phyloP scores from a whole-genome alignment of 306 rosid genomes.

The Cyclanthera cordifolia region DNA sequence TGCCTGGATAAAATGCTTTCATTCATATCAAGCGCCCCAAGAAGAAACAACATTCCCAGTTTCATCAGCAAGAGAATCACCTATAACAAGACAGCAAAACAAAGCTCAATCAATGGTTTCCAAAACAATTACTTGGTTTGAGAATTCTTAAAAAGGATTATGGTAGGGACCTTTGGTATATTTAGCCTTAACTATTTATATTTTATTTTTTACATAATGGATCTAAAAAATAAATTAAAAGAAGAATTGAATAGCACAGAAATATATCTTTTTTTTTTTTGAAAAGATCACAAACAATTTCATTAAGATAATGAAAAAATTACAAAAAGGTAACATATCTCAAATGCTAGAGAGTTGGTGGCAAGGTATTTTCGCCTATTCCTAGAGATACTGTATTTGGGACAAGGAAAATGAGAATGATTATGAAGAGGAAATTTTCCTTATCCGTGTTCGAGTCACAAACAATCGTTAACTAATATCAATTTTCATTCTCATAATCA shows the following conservation, averaged over 20 bases:
- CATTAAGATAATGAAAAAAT: too few relatives aligned
- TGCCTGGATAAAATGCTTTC: too few relatives aligned
- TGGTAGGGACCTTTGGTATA: neutral
- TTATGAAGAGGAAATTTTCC: too few relatives aligned
- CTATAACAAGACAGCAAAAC: neutral
- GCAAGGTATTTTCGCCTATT: neutral
- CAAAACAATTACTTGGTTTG: too few relatives aligned
- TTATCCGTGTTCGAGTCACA: too few relatives aligned
- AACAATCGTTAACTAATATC: too few relatives aligned
- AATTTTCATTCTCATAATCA: too few relatives aligned
- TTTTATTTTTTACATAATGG: neutral
- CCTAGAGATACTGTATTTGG: neutral
- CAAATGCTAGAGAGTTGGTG: neutral
- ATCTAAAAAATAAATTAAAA: neutral
- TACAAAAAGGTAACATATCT: too few relatives aligned
- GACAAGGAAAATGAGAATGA: too few relatives aligned
- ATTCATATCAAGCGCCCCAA: conserved; percentile 33
- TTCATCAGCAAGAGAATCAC: conserved; percentile 14
- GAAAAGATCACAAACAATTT: too few relatives aligned
- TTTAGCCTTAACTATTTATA: neutral
- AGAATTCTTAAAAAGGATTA: too few relatives aligned
- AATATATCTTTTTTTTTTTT: too few relatives aligned
- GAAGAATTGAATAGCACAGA: neutral
- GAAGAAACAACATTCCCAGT: conserved; percentile 35
- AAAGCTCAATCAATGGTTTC: neutral